Conservation (phyloP, 352 stramenopile genomes). For the Phytophthora pinifolia region DNA sequence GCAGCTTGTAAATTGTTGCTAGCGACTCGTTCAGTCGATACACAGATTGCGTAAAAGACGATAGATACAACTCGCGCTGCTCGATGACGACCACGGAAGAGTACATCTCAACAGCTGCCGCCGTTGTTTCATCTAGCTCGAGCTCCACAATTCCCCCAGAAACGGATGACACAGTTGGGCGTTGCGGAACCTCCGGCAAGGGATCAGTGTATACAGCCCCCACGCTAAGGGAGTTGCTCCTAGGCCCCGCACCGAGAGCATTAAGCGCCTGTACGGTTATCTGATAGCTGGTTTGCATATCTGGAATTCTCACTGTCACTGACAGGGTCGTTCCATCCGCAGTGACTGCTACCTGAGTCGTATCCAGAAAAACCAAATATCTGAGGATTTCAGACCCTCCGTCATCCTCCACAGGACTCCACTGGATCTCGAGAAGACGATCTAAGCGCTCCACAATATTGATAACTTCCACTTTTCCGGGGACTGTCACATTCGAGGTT, state of each 20-base stretch:
- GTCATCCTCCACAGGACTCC: constrained; percentile 40
- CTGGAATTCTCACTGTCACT: constrained; percentile 18
- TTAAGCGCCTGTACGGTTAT: constrained; percentile 50
- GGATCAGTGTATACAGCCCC: background rate
- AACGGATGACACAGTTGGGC: constrained; percentile 6
- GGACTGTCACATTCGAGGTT: constrained; percentile 36
- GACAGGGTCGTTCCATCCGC: constrained; percentile 25
- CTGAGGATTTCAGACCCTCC: constrained; percentile 36
- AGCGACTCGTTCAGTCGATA: constrained; percentile 8
- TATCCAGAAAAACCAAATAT: constrained; percentile 55
- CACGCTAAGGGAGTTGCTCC: constrained; percentile 15
- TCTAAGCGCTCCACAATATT: constrained; percentile 29
- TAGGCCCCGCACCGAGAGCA: constrained; percentile 29
- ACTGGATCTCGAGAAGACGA: constrained; percentile 46
- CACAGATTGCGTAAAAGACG: constrained; percentile 26
- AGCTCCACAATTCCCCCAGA: constrained; percentile 32
- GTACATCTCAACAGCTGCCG: constrained; percentile 1
- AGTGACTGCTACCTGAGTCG: constrained; percentile 26
- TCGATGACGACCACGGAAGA: constrained; percentile 26
- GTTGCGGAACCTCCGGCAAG: constrained; percentile 3
- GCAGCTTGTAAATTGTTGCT: constrained; percentile 47
- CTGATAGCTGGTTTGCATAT: background rate
- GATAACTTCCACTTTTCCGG: constrained; percentile 34
- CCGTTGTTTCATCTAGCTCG: constrained; percentile 9
- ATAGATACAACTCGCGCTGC: constrained; percentile 28